Base-by-base conservation (phyloP, 1,139 yeast genomes). In the Meyerozyma elateridarum region DNA sequence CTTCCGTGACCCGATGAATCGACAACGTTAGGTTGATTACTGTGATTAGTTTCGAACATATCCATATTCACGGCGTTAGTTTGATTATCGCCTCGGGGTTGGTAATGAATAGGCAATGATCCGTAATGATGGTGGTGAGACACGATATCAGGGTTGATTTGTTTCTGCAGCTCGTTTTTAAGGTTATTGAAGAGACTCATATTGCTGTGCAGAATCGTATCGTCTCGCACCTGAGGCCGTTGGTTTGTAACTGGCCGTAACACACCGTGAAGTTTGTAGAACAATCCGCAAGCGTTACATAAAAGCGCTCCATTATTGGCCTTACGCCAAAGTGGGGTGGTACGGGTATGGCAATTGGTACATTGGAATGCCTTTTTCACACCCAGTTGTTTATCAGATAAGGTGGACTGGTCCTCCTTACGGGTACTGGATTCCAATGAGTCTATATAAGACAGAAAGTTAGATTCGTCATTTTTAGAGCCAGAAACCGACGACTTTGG, bases 211-310 rank as follows among this genome's bases (percentile, higher is more conserved):
- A 48, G 51, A 13, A 57, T 52, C 12, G 42, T 32, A 17, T 43
- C 44, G 33, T 58, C 63, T 28, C 11, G 18, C 13, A 15, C 13
- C 9, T 22, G 15, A 9, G 11, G 15, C 21, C 12, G 33, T 33
- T 41, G 29, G 37, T 48, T 41, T 36, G 52, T 60, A 29, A 66
- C 48, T 4, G 73, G 73, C 22, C 74, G 49, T 42, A 65, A 58
- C 2, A 64, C 68, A 3, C 73, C 73, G 42, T 67, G 73, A 29
- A 67, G 51, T 43, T 65, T 66, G 45, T 63, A 64, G 41, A 67
- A 67, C 33, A 68, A 55, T 3, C 74, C 74, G 45, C 74, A 68
- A 0, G 73, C 74, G 42, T 68, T 68, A 42, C 74, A 68, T 20
- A 68, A 50, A 31, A 68, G 54, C 35, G 64, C 70, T 2, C 73